Conservation (phyloP, 768 basidiomycete species). For the Coprinopsis cinerea region DNA sequence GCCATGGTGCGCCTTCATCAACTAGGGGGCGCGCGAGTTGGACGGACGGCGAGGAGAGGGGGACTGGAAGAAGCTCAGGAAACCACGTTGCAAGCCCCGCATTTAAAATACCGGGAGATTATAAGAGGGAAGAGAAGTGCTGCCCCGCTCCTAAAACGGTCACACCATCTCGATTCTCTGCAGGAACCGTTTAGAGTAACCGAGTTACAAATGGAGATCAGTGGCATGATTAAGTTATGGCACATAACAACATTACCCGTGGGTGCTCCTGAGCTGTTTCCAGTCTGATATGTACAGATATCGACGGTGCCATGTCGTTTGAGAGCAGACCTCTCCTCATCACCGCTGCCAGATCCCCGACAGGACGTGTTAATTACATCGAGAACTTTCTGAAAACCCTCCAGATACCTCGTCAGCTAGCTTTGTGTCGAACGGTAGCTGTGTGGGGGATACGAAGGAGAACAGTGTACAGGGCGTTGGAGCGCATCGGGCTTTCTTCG, state of each 20-base stretch:
- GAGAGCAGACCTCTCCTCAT: no score
- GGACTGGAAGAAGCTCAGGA: neutral
- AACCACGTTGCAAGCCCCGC: neutral
- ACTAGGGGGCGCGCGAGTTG: neutral
- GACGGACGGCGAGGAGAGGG: neutral
- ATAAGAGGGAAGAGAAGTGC: neutral
- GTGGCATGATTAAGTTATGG: neutral
- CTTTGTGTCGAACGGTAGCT: no score
- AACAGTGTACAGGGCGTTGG: no score
- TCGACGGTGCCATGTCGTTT: neutral
- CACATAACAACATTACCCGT: neutral
- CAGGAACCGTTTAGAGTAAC: conserved; percentile 1
- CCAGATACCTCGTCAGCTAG: no score
- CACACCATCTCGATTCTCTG: neutral
- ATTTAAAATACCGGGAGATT: neutral
- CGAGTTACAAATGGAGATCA: neutral
- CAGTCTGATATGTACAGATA: neutral
- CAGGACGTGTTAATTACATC: no score
- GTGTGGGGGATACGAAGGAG: no score
- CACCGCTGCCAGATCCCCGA: no score
- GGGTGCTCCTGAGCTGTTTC: neutral
- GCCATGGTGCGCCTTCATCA: conserved; percentile 13
- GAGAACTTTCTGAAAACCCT: no score
- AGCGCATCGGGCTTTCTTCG: conserved; percentile 1
- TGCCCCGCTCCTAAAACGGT: neutral